phyloP scores from a whole-genome alignment of 352 stramenopile genomes.

The Phytophthora crassamura region DNA sequence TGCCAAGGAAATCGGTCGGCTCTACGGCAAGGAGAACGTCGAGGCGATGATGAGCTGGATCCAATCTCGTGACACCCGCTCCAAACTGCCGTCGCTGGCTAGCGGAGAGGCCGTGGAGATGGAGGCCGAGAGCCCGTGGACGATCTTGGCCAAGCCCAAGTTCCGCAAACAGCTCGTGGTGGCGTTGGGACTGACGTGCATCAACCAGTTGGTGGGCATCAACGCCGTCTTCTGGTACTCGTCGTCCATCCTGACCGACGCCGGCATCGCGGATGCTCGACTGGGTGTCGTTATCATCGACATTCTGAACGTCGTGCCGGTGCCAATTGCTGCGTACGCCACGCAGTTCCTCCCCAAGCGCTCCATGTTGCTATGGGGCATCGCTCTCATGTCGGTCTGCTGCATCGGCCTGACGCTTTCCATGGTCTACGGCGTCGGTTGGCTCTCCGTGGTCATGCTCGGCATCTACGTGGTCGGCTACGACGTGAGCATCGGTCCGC shows the following conservation, averaged over 20 bases:
- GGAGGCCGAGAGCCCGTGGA: constrained; percentile 24
- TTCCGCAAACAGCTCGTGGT: constrained; percentile 48
- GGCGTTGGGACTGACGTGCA: constrained; percentile 45
- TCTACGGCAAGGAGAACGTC: constrained; percentile 50
- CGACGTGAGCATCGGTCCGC: constrained; percentile 59
- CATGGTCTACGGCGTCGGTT: constrained; percentile 36
- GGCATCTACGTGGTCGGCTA: constrained; percentile 54
- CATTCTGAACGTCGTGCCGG: constrained; percentile 53
- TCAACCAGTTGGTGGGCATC: constrained; percentile 70
- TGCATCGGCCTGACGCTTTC: constrained; percentile 54
- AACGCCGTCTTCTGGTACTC: constrained; percentile 77
- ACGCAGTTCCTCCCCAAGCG: constrained; percentile 47
- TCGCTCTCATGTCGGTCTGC: constrained; percentile 48
- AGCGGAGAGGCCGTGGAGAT: constrained; percentile 9
- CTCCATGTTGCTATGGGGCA: constrained; percentile 46
- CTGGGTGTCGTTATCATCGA: constrained; percentile 63
- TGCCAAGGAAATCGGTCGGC: constrained; percentile 24
- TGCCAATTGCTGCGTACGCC: constrained; percentile 37
- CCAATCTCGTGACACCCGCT: constrained; percentile 28
- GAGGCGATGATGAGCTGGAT: constrained; percentile 39
- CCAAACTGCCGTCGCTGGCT: constrained; percentile 31
- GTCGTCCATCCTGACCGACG: constrained; percentile 60
- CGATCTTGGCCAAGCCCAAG: constrained; percentile 33
- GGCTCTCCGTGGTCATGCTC: constrained; percentile 54
- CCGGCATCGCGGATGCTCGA: constrained; percentile 54